Conservation (phyloP, 179 eudicot species). For the Monotropa hypopitys region DNA sequence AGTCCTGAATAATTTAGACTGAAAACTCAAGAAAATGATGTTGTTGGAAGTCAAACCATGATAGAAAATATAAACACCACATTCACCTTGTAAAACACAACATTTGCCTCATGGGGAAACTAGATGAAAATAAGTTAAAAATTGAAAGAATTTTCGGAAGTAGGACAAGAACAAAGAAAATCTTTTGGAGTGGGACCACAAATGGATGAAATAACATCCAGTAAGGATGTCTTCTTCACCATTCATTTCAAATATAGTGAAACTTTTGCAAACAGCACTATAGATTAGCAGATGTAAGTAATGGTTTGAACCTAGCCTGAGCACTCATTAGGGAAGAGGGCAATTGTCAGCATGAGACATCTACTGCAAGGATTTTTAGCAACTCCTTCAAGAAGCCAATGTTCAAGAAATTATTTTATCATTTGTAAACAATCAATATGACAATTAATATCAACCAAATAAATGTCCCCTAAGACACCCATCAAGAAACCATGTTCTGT, state of each 20-base stretch:
- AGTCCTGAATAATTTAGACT: neutral
- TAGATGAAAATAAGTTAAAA: too few relatives aligned
- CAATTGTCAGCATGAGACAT: neutral
- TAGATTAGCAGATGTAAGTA: neutral
- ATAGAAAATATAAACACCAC: neutral
- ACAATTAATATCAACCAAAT: neutral
- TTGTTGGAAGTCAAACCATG: neutral
- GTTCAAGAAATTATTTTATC: too few relatives aligned
- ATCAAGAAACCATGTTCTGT: neutral
- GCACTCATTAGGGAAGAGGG: neutral
- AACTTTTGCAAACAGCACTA: neutral
- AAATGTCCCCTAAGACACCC: neutral
- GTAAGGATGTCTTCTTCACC: neutral
- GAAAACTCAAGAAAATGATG: neutral
- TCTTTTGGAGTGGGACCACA: neutral
- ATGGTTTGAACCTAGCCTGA: constrained; percentile 5
- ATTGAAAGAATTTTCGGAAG: too few relatives aligned
- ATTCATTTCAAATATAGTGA: neutral
- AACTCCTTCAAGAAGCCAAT: neutral
- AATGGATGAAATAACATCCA: neutral
- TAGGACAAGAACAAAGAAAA: too few relatives aligned
- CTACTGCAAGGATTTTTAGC: neutral
- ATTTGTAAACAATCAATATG: neutral
- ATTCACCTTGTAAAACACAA: too few relatives aligned
- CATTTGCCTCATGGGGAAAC: too few relatives aligned